These are phyloP conservation scores for Ophiostoma ulmi DNA, from an alignment of 2,329 filamentous ascomycete species.

Conservation along the genomic window DNA sequence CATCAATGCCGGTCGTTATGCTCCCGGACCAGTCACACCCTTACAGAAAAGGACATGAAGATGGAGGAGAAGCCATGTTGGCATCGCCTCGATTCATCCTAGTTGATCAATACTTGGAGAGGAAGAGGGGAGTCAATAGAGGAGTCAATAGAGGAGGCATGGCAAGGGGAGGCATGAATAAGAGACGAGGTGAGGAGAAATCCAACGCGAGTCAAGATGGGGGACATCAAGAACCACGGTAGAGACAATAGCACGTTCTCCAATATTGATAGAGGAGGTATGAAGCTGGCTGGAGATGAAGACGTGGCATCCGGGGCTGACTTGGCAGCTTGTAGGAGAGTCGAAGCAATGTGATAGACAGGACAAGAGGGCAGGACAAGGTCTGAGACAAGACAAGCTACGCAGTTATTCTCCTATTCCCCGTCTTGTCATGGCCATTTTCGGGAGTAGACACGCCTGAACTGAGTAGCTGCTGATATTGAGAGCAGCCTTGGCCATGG, in stretches of 20 bases:
- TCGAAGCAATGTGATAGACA: neutral
- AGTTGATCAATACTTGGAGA: neutral
- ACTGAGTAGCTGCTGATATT: neutral
- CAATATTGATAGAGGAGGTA: neutral
- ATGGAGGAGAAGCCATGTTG: neutral
- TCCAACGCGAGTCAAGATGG: neutral
- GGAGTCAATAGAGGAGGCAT: neutral
- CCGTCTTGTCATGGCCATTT: neutral
- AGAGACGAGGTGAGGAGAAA: neutral
- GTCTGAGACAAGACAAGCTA: neutral
- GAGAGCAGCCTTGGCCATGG: too few species aligned
- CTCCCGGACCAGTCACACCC: neutral
- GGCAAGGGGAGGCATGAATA: neutral
- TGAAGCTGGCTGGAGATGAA: neutral
- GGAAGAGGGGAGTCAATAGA: neutral
- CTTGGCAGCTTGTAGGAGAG: neutral
- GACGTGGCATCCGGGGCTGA: neutral
- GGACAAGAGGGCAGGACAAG: neutral
- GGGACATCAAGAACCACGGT: neutral
- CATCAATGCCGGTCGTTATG: constrained; percentile 5
- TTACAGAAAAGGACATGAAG: neutral
- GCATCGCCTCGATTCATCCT: neutral
- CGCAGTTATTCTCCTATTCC: neutral
- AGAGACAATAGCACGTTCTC: constrained; percentile 5
- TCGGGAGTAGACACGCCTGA: neutral